Conservation (phyloP, 768 basidiomycete species). For the Phanerodontia chrysosporium region DNA sequence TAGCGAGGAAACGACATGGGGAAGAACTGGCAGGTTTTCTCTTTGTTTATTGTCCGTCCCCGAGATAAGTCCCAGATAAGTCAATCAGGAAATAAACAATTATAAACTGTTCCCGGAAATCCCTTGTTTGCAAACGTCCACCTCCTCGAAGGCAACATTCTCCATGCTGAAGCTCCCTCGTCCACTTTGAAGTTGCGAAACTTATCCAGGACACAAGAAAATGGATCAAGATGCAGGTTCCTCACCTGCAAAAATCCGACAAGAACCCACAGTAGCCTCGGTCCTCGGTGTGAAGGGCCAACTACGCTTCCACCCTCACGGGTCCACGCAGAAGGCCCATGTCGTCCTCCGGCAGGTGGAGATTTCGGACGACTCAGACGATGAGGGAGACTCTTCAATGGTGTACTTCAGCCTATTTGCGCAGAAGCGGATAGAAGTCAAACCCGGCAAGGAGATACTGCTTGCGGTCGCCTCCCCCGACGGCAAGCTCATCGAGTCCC, state of each 20-base stretch:
- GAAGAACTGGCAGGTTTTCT: not conserved
- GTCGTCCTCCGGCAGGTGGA: slow-evolving; percentile 62
- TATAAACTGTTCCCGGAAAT: not conserved
- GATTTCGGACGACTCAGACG: slow-evolving; percentile 39
- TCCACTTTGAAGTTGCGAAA: slow-evolving; percentile 13
- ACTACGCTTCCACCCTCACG: slow-evolving; percentile 64
- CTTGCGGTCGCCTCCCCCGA: slow-evolving; percentile 47
- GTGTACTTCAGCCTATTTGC: slow-evolving; percentile 64
- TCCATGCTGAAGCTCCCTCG: slow-evolving; percentile 9
- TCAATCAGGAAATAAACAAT: not conserved
- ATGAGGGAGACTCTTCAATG: slow-evolving; percentile 33
- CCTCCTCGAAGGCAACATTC: slow-evolving; percentile 3
- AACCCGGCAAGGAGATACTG: slow-evolving; percentile 66
- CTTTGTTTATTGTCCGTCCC: not conserved
- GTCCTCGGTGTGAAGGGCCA: slow-evolving; percentile 58
- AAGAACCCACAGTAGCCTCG: slow-evolving; percentile 39
- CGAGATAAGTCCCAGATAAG: not conserved
- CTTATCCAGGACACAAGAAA: not conserved
- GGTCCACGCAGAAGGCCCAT: slow-evolving; percentile 64
- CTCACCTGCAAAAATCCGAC: slow-evolving; percentile 6
- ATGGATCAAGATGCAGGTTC: slow-evolving; percentile 1
- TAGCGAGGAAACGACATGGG: not conserved
- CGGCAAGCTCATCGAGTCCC: slow-evolving; percentile 49
- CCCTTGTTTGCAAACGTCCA: slow-evolving; percentile 12
- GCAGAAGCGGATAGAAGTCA: slow-evolving; percentile 65